A percentile compares a stretch with the other conserved stretches of the same genome.
phyloP scores from a whole-genome alignment of 805 yeast genomes.

The Ogataea populi-albae region DNA sequence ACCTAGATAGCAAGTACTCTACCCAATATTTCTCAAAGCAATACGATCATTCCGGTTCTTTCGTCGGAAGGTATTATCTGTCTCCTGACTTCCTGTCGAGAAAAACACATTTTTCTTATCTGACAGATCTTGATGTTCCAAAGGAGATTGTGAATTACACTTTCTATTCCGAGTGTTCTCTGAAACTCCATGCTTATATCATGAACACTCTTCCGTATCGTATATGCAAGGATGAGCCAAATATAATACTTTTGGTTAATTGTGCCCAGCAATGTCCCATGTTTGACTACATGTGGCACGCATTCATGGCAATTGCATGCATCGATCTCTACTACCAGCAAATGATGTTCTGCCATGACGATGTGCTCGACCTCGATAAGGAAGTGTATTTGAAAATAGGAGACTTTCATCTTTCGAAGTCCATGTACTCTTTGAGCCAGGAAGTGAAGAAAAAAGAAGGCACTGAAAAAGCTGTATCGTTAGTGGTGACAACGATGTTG shows the following conservation, averaged over 20 bases:
- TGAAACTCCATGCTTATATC: constrained; percentile 16
- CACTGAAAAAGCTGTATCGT: constrained; percentile 15
- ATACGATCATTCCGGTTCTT: no score
- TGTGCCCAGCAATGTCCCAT: constrained; percentile 10
- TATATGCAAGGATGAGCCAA: constrained; percentile 15
- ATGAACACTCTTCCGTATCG: constrained; percentile 19
- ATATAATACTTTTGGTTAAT: constrained; percentile 12
- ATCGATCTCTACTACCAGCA: constrained; percentile 24
- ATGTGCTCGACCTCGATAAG: constrained; percentile 17
- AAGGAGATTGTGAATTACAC: constrained; percentile 17
- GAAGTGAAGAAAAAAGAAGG: constrained; percentile 18
- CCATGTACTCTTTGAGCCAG: constrained; percentile 19
- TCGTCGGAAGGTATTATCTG: no score
- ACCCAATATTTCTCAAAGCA: no score
- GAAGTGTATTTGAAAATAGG: constrained; percentile 19
- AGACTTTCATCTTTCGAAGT: constrained; percentile 22
- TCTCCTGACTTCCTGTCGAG: constrained; percentile 18
- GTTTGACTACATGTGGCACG: constrained; percentile 22
- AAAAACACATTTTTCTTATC: constrained; percentile 17
- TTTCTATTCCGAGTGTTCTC: constrained; percentile 16
- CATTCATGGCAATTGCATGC: constrained; percentile 18
- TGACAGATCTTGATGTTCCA: constrained; percentile 9
- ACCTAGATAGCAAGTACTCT: no score
- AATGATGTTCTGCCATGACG: constrained; percentile 19
- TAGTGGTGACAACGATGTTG: constrained; percentile 17